Evolutionary conservation across 2,329 filamentous ascomycete genomes (phyloP).

Genomic region (Aspergillus aculeatus): DNA sequence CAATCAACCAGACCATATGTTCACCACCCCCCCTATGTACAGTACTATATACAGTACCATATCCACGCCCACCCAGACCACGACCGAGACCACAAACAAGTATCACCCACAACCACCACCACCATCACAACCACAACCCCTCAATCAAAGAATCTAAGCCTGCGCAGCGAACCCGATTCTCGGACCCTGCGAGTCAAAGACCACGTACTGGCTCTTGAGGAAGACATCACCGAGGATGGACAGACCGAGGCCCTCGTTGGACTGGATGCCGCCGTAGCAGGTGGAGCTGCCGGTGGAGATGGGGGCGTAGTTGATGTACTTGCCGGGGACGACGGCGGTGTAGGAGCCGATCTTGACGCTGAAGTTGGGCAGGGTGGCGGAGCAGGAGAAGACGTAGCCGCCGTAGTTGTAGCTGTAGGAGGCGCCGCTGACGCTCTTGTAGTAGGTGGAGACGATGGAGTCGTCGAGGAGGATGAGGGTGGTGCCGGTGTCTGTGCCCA

Average conservation of each 20-base stretch:
- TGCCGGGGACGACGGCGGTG: conserved; percentile 52
- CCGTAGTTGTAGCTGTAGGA: conserved; percentile 49
- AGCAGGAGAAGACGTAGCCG: conserved; percentile 57
- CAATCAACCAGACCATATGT: not conserved
- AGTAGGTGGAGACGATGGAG: conserved; percentile 58
- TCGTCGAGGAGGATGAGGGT: conserved; percentile 62
- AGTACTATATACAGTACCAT: too few species aligned
- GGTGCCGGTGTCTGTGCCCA: conserved; percentile 61
- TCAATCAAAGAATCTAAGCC: conserved; percentile 19
- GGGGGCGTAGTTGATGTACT: conserved; percentile 56
- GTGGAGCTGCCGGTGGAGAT: conserved; percentile 34
- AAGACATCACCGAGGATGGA: conserved; percentile 76
- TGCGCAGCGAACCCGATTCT: conserved; percentile 51
- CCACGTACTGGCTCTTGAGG: conserved; percentile 73
- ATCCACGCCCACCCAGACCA: too few species aligned
- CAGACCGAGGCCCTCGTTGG: conserved; percentile 55
- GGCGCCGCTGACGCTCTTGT: conserved; percentile 55
- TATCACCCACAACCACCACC: not conserved
- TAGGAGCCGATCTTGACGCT: conserved; percentile 52
- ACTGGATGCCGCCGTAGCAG: conserved; percentile 78
- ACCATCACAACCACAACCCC: not conserved
- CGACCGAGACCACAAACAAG: not conserved
- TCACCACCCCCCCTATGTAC: too few species aligned
- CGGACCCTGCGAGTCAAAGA: conserved; percentile 61
- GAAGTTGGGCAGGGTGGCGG: conserved; percentile 53